A percentile compares a stretch with the other conserved stretches of the same genome.
phyloP scores from a whole-genome alignment of 2,329 filamentous ascomycete genomes.

The Niveomyces coronatus region DNA sequence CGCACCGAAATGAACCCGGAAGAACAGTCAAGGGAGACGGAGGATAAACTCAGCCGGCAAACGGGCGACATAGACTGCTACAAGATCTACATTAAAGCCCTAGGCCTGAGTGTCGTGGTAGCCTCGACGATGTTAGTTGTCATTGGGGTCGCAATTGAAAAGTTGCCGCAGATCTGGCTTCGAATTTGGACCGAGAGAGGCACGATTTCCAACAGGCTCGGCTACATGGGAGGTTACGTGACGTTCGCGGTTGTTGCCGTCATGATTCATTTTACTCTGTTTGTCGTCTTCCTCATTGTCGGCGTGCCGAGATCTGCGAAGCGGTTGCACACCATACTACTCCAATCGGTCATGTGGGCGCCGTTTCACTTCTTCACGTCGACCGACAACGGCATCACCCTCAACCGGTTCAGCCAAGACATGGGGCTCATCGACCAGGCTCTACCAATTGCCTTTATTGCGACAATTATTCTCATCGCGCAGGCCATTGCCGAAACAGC shows the following conservation, averaged over 20 bases:
- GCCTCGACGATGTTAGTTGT: conserved; percentile 12
- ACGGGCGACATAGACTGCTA: conserved; percentile 20
- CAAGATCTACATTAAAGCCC: conserved; percentile 18
- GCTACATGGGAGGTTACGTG: conserved; percentile 17
- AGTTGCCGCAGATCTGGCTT: conserved; percentile 20
- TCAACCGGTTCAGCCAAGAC: conserved; percentile 35
- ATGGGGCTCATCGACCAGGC: conserved; percentile 31
- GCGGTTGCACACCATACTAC: conserved; percentile 14
- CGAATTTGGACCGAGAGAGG: conserved; percentile 18
- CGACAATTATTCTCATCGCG: conserved; percentile 15
- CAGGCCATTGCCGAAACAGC: conserved; percentile 15
- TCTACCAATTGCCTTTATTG: conserved; percentile 23
- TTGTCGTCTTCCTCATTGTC: conserved; percentile 16
- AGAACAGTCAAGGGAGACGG: conserved; percentile 7
- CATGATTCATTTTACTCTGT: conserved; percentile 9
- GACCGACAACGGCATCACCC: conserved; percentile 29
- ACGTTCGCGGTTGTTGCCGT: conserved; percentile 14
- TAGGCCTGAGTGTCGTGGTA: conserved; percentile 15
- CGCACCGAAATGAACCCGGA: conserved; percentile 2
- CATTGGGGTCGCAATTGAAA: conserved; percentile 11
- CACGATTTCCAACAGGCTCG: conserved; percentile 12
- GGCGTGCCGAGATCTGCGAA: conserved; percentile 16
- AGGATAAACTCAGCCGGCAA: conserved; percentile 18
- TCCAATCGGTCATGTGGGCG: conserved; percentile 22
- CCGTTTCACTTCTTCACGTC: conserved; percentile 30